Evolutionary conservation across 163 green algal species (phyloP).

Genomic region (Trebouxia gelatinosa): DNA sequence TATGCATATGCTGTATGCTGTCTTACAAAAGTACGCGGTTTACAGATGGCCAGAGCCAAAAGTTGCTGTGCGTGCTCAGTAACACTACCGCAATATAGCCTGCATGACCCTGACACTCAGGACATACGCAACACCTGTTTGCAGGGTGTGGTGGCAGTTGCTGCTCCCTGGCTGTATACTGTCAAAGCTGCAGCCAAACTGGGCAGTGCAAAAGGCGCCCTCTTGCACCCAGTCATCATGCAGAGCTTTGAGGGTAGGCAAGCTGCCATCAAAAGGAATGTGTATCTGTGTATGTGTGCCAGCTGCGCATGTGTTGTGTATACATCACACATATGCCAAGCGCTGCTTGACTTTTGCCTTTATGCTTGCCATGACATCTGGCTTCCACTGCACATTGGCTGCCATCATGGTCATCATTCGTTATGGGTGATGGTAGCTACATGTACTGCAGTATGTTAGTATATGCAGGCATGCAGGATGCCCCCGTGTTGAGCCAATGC

Average conservation of each 20-base stretch:
- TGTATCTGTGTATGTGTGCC: too few species aligned
- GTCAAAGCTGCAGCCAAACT: conserved; percentile 42
- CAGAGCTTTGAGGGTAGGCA: neutral
- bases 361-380: neutral
- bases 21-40: neutral
- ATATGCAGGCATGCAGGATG: conserved; percentile 50
- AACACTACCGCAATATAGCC: neutral
- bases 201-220: too few species aligned
- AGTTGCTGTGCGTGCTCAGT: neutral
- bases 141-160: conserved; percentile 50
- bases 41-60: neutral
- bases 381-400: neutral
- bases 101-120: neutral
- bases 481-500: too few species aligned
- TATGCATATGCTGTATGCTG: neutral
- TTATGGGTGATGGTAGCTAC: neutral
- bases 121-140: conserved; percentile 35
- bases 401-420: neutral
- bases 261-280: neutral
- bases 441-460: neutral
- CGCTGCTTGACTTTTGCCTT: neutral
- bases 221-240: too few species aligned
- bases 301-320: neutral
- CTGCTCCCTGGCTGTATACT: conserved; percentile 52
- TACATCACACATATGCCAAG: neutral